Percentiles rank a stretch among this genome's conserved stretches.
Conservation (phyloP, 208 protist genomes). For the Leishmania gerbilli region DNA sequence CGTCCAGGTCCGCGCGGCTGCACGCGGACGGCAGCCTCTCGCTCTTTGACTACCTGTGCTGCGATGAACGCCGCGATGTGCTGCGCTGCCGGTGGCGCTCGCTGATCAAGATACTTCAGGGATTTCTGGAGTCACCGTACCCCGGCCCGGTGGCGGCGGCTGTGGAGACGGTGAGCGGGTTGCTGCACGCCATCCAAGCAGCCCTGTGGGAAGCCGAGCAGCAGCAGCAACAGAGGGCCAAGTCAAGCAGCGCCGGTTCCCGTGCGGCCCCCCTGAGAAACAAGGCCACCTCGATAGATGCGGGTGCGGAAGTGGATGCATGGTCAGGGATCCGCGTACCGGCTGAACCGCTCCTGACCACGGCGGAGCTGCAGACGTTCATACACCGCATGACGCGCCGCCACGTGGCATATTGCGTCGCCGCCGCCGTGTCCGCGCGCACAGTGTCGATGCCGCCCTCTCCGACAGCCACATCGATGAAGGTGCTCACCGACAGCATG, state of each 20-base stretch:
- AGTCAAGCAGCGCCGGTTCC: background rate
- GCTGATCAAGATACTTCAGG: constrained; percentile 44
- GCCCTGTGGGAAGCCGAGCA: constrained; percentile 24
- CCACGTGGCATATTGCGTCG: constrained; percentile 47
- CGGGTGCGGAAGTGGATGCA: background rate
- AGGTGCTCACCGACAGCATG: background rate
- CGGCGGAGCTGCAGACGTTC: constrained; percentile 48
- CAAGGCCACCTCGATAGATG: background rate
- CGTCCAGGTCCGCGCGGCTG: background rate
- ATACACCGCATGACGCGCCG: constrained; percentile 41
- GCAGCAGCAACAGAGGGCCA: constrained; percentile 10
- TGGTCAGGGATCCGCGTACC: constrained; percentile 27
- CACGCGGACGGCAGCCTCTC: constrained; percentile 4
- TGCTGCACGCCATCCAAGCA: constrained; percentile 45
- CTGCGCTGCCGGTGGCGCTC: constrained; percentile 51
- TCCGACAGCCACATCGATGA: background rate
- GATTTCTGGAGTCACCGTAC: constrained; percentile 44
- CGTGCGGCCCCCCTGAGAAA: background rate
- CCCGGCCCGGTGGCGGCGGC: constrained; percentile 56
- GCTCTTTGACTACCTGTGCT: constrained; percentile 36
- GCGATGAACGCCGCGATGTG: constrained; percentile 29
- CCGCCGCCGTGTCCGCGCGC: constrained; percentile 29
- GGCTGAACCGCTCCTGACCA: constrained; percentile 33
- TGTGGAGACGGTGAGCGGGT: constrained; percentile 48
- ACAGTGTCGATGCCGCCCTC: constrained; percentile 10